Conservation (phyloP, 352 stramenopile genomes). For the Phytopythium oedochilum region DNA sequence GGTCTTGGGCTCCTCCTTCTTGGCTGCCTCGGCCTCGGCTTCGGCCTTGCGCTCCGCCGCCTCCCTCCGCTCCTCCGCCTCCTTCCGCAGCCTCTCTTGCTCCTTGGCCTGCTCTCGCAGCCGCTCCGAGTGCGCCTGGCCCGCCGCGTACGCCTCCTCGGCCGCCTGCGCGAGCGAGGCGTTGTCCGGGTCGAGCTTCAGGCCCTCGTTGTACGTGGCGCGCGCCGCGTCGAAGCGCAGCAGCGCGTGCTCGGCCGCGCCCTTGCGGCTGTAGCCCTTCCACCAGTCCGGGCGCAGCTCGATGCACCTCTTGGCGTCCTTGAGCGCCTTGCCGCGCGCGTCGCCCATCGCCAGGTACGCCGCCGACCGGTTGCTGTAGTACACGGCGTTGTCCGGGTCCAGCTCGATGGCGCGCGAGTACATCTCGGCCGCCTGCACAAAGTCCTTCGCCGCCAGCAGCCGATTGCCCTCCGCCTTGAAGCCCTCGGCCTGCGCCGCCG, state of each 20-base stretch:
- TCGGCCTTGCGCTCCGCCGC: constrained; percentile 10
- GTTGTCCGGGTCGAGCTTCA: constrained; percentile 72
- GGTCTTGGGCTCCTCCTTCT: constrained; percentile 23
- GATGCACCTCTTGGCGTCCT: constrained; percentile 77
- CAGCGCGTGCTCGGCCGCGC: constrained; percentile 71
- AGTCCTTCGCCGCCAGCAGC: constrained; percentile 58
- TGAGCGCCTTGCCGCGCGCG: constrained; percentile 71
- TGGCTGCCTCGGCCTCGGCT: constrained; percentile 10
- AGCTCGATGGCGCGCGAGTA: constrained; percentile 82
- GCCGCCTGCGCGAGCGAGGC: constrained; percentile 51
- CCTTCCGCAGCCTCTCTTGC: constrained; percentile 28
- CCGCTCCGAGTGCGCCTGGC: constrained; percentile 53
- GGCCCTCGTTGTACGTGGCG: constrained; percentile 60
- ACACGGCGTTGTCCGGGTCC: constrained; percentile 82
- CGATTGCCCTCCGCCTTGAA: constrained; percentile 86
- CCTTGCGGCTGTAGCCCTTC: constrained; percentile 86
- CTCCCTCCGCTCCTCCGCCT: constrained; percentile 21
- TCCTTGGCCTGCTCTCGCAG: constrained; percentile 54
- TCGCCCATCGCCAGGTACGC: constrained; percentile 78
- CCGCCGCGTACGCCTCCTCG: constrained; percentile 70
- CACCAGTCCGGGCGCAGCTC: constrained; percentile 76
- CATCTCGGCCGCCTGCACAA: constrained; percentile 66
- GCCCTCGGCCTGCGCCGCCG: constrained; percentile 60
- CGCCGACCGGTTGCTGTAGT: constrained; percentile 83
- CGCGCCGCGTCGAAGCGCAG: constrained; percentile 69